These are phyloP conservation scores for Polychytrium aggregatum DNA, from an alignment of 192 early-diverging fungal species.

Conservation along the genomic window DNA sequence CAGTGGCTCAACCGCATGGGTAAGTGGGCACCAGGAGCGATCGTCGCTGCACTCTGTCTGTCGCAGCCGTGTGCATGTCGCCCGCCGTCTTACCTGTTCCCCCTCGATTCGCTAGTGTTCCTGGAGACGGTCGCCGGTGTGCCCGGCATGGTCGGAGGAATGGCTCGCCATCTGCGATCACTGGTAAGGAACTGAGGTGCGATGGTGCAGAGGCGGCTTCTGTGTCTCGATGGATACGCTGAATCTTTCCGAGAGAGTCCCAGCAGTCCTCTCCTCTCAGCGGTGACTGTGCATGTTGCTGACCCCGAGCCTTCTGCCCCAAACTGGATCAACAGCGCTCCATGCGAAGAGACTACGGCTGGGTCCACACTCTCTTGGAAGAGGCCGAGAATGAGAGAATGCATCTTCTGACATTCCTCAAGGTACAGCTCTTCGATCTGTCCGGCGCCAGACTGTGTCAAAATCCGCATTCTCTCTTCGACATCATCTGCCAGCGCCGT, in stretches of 20 bases:
- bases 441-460: background rate
- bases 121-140: conserved; percentile 39
- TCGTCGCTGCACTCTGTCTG: background rate
- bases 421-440: conserved; percentile 5
- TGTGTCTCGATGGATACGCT: too few species aligned
- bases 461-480: too few species aligned
- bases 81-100: background rate
- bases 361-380: conserved; percentile 80
- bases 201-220: too few species aligned
- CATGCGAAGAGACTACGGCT: conserved; percentile 88
- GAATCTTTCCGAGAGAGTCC: too few species aligned
- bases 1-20: conserved; percentile 17
- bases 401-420: conserved; percentile 37
- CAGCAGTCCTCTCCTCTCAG: too few species aligned
- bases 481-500: too few species aligned
- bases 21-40: background rate
- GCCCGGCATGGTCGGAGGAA: conserved; percentile 83
- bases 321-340: too few species aligned
- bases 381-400: conserved; percentile 88
- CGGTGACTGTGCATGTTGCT: too few species aligned
- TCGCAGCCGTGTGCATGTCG: background rate
- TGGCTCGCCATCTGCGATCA: conserved; percentile 67
- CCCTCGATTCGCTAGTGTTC: conserved; percentile 17
- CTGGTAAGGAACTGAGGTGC: too few species aligned
- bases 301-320: too few species aligned